Conservation (phyloP, 2,329 filamentous ascomycete species). For the Talaromyces sp. region DNA sequence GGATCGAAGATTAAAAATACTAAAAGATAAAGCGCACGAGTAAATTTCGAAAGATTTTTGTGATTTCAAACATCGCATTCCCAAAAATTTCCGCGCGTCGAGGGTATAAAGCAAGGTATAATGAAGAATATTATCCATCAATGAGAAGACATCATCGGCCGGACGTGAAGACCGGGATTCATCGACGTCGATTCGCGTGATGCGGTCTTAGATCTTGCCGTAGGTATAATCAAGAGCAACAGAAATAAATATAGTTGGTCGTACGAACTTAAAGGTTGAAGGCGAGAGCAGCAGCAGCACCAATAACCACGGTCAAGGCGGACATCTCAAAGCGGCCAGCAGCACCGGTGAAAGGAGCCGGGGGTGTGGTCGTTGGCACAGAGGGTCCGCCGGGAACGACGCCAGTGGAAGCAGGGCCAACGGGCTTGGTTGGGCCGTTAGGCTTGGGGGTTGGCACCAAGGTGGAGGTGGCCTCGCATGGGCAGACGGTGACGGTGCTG, state of each 20-base stretch:
- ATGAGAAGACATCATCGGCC: background rate
- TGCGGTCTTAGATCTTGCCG: background rate
- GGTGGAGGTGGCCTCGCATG: background rate
- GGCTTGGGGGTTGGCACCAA: conserved; percentile 8
- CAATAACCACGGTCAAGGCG: conserved; percentile 18
- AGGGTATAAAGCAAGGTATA: background rate
- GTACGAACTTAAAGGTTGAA: conserved; percentile 19
- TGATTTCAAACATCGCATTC: background rate
- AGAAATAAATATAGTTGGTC: background rate
- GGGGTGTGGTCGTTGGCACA: conserved; percentile 1
- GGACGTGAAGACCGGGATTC: background rate
- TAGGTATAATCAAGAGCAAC: background rate
- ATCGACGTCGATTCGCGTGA: background rate
- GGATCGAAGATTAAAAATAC: background rate
- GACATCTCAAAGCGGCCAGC: conserved; percentile 20
- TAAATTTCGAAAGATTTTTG: background rate
- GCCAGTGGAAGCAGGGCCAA: conserved; percentile 7
- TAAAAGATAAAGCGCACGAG: background rate
- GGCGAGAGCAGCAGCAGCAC: conserved; percentile 17
- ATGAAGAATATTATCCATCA: background rate
- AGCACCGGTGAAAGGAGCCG: conserved; percentile 19
- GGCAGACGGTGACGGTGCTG: conserved; percentile 12
- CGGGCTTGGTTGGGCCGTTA: background rate
- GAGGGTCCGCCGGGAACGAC: conserved; percentile 5
- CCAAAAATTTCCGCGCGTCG: background rate